Percentiles rank a stretch among this genome's conserved stretches.
These are phyloP conservation scores for Tagetes erecta DNA, from an alignment of 129 eudicot genomes.

Conservation along the genomic window DNA sequence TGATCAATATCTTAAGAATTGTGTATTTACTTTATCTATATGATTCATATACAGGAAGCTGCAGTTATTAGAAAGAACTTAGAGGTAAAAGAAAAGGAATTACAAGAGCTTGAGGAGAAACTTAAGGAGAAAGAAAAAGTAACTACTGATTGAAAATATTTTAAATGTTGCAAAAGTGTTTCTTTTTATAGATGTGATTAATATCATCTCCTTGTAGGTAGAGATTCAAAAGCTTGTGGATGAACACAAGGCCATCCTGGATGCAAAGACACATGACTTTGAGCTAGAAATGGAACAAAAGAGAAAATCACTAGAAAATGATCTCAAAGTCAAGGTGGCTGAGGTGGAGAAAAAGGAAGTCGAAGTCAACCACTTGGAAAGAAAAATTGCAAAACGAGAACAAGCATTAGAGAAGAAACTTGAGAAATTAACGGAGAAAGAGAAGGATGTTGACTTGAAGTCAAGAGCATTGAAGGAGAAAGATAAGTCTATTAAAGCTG, in stretches of 20 bases:
- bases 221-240: slow-evolving; percentile 87
- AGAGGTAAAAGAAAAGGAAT: slow-evolving; percentile 67
- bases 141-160: slow-evolving; percentile 13
- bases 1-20: slow-evolving; percentile 8
- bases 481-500: slow-evolving; percentile 66
- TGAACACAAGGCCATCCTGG: slow-evolving; percentile 68
- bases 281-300: slow-evolving; percentile 78
- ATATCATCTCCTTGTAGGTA: slow-evolving; percentile 44
- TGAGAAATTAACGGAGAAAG: slow-evolving; percentile 78
- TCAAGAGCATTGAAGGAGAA: slow-evolving; percentile 69
- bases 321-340: slow-evolving; percentile 55
- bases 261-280: slow-evolving; percentile 61
- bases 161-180: not conserved
- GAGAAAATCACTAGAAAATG: slow-evolving; percentile 60
- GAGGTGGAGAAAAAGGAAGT: slow-evolving; percentile 78
- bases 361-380: slow-evolving; percentile 75
- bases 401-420: slow-evolving; percentile 74
- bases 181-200: not conserved
- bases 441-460: slow-evolving; percentile 58
- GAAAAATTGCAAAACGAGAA: slow-evolving; percentile 74
- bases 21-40: slow-evolving; percentile 1
- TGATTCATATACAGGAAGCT: slow-evolving; percentile 62
- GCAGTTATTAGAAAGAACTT: slow-evolving; percentile 49
- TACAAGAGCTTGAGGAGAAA: slow-evolving; percentile 63
- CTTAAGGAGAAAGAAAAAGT: slow-evolving; percentile 74